Evolutionary conservation across 148 eudicot species (phyloP), one percentile per base, ranked within the genome.

Genomic region (Camellia lanceoleosa): DNA sequence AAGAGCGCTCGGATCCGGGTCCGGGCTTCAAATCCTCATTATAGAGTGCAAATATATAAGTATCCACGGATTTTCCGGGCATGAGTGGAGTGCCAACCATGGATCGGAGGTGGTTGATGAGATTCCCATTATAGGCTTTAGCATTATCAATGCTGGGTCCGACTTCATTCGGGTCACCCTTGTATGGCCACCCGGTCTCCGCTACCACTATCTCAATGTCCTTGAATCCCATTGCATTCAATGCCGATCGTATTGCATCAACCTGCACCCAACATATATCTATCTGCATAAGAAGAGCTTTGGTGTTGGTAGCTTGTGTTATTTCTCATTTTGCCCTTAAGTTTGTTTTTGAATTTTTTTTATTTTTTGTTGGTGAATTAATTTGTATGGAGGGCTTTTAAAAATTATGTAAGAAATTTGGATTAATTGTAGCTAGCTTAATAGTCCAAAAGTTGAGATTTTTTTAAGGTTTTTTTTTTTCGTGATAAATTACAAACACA

Each of bases 141-240:
- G 99, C 98, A 78, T 95, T 95, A 42, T 92, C 92, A 23, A 88
- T 4, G 67, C 89, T 92, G 3, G 98, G 76, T 7, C 95, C 97
- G 11, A 91, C 92, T 81, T 95, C 98, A 52, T 84, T 89, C 63
- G 88, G 83, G 72, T 91, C 98, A 4, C 99, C 99, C 74, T 81
- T 85, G 79, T 91, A 93, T 3, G 99, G 87, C 99, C 99, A 95
- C 62, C 99, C 99, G 0, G 99, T 93, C 82, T 95, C 99, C 9
- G 99, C 95, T 3, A 93, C 95, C 71, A 91, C 92, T 68, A 95
- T 91, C 69, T 95, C 94, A 6, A 92, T 83, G 74, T 89, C 94
- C 83, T 86, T 89, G 80, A 82, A 91, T 46, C 98, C 98, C 87
- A 90, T 84, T 38, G 89, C 87, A 54, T 86, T 88, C 67, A 95